Conservation (phyloP, 2,329 filamentous ascomycete genomes). For the Pyrenochaeta sp. region DNA sequence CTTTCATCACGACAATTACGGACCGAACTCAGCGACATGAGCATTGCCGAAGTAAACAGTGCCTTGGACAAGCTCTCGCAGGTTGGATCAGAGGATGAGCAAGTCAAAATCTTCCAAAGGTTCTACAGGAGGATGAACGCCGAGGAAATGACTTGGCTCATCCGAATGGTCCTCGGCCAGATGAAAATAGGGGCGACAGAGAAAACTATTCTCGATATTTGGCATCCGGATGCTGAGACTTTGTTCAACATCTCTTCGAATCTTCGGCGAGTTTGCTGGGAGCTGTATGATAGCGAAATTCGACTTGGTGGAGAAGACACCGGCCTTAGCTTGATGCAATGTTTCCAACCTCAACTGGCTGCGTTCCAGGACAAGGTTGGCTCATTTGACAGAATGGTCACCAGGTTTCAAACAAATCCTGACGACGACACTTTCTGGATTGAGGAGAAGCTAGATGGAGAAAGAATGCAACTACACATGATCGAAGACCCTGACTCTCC, state of each 20-base stretch:
- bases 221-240: slow-evolving; percentile 62
- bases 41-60: slow-evolving; percentile 87
- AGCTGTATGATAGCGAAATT: slow-evolving; percentile 76
- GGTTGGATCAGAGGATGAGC: slow-evolving; percentile 81
- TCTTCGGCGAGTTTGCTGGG: slow-evolving; percentile 91
- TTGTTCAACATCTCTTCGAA: slow-evolving; percentile 90
- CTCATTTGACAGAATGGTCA: slow-evolving; percentile 80
- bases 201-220: slow-evolving; percentile 79
- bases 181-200: slow-evolving; percentile 82
- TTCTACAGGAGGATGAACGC: slow-evolving; percentile 94
- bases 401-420: slow-evolving; percentile 69
- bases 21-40: slow-evolving; percentile 77
- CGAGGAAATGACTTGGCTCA: slow-evolving; percentile 91
- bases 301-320: slow-evolving; percentile 78
- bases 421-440: slow-evolving; percentile 89
- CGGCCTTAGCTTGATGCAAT: slow-evolving; percentile 85
- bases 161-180: slow-evolving; percentile 87
- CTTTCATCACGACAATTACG: slow-evolving; percentile 83
- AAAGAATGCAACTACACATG: slow-evolving; percentile 98
- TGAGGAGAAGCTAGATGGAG: slow-evolving; percentile 96
- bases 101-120: slow-evolving; percentile 78
- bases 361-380: slow-evolving; percentile 79
- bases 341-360: slow-evolving; percentile 94
- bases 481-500: slow-evolving; percentile 69
- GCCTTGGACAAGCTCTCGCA: slow-evolving; percentile 79